phyloP scores from a whole-genome alignment of 306 rosid species.

The Vicia sativa region DNA sequence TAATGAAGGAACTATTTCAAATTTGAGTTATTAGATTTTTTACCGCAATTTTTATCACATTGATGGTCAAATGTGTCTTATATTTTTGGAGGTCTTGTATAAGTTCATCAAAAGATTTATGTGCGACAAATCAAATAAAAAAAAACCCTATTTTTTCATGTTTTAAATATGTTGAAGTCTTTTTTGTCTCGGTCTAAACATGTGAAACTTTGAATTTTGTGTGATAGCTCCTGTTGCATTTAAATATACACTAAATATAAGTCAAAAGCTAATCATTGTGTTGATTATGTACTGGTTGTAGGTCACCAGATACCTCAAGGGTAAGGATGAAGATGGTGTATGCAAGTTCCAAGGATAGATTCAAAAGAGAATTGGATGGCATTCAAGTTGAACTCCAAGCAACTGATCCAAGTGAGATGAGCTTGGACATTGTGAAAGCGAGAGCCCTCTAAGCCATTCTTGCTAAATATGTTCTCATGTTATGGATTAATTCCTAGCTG shows the following conservation, averaged over 20 bases:
- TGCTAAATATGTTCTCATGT: slow-evolving; percentile 1
- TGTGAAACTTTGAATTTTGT: too few relatives aligned
- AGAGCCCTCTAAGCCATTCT: slow-evolving; percentile 53
- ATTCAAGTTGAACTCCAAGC: slow-evolving; percentile 86
- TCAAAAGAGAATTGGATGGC: slow-evolving; percentile 89
- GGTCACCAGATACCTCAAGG: slow-evolving; percentile 83
- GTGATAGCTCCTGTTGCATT: too few relatives aligned
- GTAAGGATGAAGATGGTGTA: slow-evolving; percentile 97
- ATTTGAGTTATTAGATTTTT: too few relatives aligned
- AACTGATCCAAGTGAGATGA: slow-evolving; percentile 93
- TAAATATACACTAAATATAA: background rate
- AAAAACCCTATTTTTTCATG: too few relatives aligned
- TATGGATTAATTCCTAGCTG: slow-evolving; percentile 12
- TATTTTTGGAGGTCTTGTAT: too few relatives aligned
- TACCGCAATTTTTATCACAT: too few relatives aligned
- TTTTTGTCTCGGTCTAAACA: too few relatives aligned
- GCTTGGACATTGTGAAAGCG: slow-evolving; percentile 76
- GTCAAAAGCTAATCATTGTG: background rate
- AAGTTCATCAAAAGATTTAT: too few relatives aligned
- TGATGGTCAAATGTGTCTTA: too few relatives aligned
- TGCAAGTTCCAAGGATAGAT: slow-evolving; percentile 91
- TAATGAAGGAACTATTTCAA: too few relatives aligned
- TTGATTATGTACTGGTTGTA: slow-evolving; percentile 28
- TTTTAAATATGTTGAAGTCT: too few relatives aligned
- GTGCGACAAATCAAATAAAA: too few relatives aligned